Conservation (phyloP, 495 filamentous ascomycete species). For the Lasiosphaeriaceae sp. region DNA sequence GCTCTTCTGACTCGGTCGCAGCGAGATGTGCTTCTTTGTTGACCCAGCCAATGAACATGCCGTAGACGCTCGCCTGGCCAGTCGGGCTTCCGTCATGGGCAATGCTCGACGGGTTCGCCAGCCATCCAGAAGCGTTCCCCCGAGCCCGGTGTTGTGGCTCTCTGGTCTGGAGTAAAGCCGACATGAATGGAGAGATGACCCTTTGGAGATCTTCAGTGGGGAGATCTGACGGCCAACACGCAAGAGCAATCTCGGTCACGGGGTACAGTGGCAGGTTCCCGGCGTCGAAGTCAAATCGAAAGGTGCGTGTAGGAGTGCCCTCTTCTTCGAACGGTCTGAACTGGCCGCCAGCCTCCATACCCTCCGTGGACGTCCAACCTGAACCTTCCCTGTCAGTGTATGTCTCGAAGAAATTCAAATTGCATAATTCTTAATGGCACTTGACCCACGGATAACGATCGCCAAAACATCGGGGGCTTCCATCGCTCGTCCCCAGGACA, state of each 20-base stretch:
- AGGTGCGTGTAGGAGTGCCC: background rate
- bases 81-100: background rate
- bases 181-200: background rate
- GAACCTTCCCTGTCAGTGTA: too few relatives aligned
- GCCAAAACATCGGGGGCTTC: background rate
- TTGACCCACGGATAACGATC: background rate
- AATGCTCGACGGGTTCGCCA: background rate
- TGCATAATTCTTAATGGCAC: too few relatives aligned
- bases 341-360: background rate
- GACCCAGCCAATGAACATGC: background rate
- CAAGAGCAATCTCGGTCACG: conserved; percentile 1
- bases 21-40: background rate
- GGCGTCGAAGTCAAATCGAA: background rate
- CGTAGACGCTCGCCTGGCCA: background rate
- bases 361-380: background rate
- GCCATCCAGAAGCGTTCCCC: background rate
- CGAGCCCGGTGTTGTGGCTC: background rate
- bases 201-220: background rate
- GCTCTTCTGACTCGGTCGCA: background rate
- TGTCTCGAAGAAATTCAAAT: too few relatives aligned
- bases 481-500: background rate
- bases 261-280: background rate
- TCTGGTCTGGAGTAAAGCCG: background rate
- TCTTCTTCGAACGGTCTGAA: background rate
- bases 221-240: background rate